Evolutionary conservation across 2,329 filamentous ascomycete genomes (phyloP).

Genomic region (Ophiognomonia clavigignenti-juglandacearum): DNA sequence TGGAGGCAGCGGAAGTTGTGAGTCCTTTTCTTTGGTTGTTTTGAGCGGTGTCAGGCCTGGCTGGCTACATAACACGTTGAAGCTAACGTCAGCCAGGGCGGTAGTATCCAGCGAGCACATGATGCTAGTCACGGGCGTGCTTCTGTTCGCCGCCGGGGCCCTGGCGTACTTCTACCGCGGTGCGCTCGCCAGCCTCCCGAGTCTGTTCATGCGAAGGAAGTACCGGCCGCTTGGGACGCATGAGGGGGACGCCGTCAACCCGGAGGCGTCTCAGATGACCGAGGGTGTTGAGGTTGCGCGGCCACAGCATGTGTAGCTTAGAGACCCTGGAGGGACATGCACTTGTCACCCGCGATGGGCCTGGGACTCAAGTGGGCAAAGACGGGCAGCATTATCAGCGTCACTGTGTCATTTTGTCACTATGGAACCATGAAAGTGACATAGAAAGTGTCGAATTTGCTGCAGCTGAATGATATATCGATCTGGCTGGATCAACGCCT

Average conservation of each 20-base stretch:
- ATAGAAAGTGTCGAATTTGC: too few relatives aligned
- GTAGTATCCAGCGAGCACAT: neutral
- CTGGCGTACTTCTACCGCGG: neutral
- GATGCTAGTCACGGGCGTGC: neutral
- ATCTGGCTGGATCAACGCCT: too few relatives aligned
- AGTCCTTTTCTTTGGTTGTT: neutral
- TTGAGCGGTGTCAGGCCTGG: neutral
- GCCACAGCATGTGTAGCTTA: neutral
- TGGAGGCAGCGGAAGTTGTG: conserved; percentile 25
- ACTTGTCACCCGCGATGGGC: too few relatives aligned
- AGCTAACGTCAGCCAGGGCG: neutral
- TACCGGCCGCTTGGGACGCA: neutral
- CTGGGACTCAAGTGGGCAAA: too few relatives aligned
- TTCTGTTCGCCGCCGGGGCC: neutral
- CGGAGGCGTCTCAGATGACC: neutral
- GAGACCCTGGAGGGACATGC: too few relatives aligned
- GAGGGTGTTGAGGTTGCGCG: neutral
- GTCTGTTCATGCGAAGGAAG: neutral
- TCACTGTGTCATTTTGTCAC: too few relatives aligned
- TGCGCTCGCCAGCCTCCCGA: neutral
- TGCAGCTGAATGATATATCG: too few relatives aligned
- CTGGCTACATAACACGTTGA: neutral
- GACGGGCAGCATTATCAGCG: too few relatives aligned
- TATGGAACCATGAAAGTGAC: too few relatives aligned
- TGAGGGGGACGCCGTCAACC: neutral